A percentile compares a stretch with the other conserved stretches of the same genome.
Conservation (phyloP, 2,329 filamentous ascomycete genomes). For the Cryphonectria carpinicola region DNA sequence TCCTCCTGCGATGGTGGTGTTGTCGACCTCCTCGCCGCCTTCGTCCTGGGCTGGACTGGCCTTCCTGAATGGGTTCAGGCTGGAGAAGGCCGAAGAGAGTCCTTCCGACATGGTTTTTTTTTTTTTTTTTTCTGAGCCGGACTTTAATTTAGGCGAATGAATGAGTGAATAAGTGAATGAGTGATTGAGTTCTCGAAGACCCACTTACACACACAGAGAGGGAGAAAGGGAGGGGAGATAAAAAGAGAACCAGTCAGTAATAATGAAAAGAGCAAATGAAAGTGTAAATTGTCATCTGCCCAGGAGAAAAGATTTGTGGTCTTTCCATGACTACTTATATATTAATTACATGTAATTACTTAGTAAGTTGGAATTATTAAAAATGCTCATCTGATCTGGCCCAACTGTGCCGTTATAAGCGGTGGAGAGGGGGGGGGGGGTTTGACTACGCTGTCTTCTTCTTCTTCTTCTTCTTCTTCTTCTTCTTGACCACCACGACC, state of each 20-base stretch:
- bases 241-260: too few relatives aligned
- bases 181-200: neutral
- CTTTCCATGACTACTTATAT: neutral
- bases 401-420: neutral
- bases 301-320: neutral
- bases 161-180: neutral
- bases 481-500: too few relatives aligned
- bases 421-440: neutral
- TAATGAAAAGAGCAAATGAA: too few relatives aligned
- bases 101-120: conserved; percentile 24
- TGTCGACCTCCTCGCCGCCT: conserved; percentile 55
- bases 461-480: neutral
- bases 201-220: too few relatives aligned
- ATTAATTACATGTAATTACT: neutral
- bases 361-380: neutral
- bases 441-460: neutral
- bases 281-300: neutral
- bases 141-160: neutral
- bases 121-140: neutral
- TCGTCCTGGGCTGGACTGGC: conserved; percentile 49
- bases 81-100: conserved; percentile 35
- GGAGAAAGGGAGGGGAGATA: too few relatives aligned
- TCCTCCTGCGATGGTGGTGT: conserved; percentile 59
- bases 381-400: neutral
- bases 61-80: conserved; percentile 44